phyloP scores from a whole-genome alignment of 768 basidiomycete genomes.

The Myochromella boudieri region DNA sequence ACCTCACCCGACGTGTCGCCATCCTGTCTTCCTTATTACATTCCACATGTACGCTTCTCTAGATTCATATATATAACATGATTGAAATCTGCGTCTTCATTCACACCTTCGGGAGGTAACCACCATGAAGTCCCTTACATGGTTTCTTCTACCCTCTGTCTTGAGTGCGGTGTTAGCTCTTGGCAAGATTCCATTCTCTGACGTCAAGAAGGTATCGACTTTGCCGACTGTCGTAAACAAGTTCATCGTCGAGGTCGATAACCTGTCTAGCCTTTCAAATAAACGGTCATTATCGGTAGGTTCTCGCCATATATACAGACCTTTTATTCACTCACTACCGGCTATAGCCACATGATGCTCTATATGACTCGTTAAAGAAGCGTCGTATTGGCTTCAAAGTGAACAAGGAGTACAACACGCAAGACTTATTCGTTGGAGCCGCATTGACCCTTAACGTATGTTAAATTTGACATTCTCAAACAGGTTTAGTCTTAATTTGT shows the following conservation, averaged over 20 bases:
- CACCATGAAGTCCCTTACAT: constrained; percentile 34
- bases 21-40: constrained; percentile 4
- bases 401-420: constrained; percentile 49
- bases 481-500: too few relatives aligned
- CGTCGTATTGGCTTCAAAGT: constrained; percentile 45
- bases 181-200: constrained; percentile 34
- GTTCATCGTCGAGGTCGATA: constrained; percentile 59
- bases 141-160: constrained; percentile 25
- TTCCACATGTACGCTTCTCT: constrained; percentile 3
- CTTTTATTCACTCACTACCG: too few relatives aligned
- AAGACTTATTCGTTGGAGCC: constrained; percentile 59
- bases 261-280: constrained; percentile 31
- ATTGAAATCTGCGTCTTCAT: neutral
- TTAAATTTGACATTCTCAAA: too few relatives aligned
- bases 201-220: constrained; percentile 36
- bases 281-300: constrained; percentile 29
- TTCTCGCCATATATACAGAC: neutral
- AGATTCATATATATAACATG: neutral
- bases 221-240: constrained; percentile 43
- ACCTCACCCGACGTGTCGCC: constrained; percentile 2
- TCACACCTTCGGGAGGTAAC: constrained; percentile 9
- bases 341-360: constrained; percentile 43
- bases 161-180: constrained; percentile 25
- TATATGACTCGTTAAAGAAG: constrained; percentile 49
- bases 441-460: constrained; percentile 47